Conservation (phyloP, 768 basidiomycete species). For the Clitopilus hobsonii region DNA sequence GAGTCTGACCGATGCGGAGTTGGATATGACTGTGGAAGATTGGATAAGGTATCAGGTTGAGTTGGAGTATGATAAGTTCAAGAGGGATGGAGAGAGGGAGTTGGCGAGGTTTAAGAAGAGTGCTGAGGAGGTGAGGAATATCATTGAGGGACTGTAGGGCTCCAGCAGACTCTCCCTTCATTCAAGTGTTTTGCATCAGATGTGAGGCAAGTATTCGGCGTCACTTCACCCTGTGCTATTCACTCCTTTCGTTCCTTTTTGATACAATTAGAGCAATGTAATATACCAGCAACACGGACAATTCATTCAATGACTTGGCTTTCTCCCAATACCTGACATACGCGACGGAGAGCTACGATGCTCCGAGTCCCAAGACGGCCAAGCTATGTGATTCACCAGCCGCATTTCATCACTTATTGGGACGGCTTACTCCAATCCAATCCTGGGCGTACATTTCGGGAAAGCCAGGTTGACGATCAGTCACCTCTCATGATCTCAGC, state of each 20-base stretch:
- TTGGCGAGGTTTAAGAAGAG: conserved; percentile 33
- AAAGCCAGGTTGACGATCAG: too few relatives aligned
- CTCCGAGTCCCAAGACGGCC: too few relatives aligned
- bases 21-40: conserved; percentile 78
- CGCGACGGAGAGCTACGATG: too few relatives aligned
- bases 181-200: too few relatives aligned
- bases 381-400: too few relatives aligned
- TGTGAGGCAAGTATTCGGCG: too few relatives aligned
- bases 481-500: too few relatives aligned
- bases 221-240: too few relatives aligned
- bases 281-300: background rate
- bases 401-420: too few relatives aligned
- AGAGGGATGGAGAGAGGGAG: conserved; percentile 40
- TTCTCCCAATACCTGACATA: background rate
- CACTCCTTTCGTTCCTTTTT: background rate
- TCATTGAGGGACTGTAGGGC: conserved; percentile 32
- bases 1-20: conserved; percentile 58
- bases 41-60: conserved; percentile 78
- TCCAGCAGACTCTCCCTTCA: too few relatives aligned
- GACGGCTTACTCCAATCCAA: too few relatives aligned
- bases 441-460: too few relatives aligned
- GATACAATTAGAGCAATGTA: background rate
- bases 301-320: background rate
- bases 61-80: conserved; percentile 55
- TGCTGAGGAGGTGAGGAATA: conserved; percentile 35